Evolutionary conservation across 305 asterid genomes (phyloP), one percentile per base, ranked within the genome.

Genomic region (Rubia balearica): DNA sequence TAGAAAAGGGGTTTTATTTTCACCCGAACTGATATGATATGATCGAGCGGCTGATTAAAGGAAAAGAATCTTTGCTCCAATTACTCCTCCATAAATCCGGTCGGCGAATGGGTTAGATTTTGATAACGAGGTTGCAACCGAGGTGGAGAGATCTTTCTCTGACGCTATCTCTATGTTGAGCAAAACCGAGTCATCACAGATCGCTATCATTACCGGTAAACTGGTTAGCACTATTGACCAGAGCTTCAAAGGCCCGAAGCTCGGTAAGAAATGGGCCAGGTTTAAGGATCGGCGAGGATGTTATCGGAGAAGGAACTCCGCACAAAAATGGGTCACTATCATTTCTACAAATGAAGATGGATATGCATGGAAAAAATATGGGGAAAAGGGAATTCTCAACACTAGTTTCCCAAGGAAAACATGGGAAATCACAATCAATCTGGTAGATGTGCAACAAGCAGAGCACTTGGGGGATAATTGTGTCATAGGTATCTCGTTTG

Each of bases 301-400:
- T 65, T 87, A 91, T 76, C 88, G 82, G 81, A 85, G 98, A 74
- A 88, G 97, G 57, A 86, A 78, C 79, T 79, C 61, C 10, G 67
- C 78, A 10, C 79, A 76, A 56, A 72, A 92, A 16, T 55, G 83
- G 85, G 72, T 71, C 14, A 67, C 4, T 19, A 17, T 68, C 11
- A 75, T 85, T 59, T 59, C 78, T 9, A 79, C 82, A 0, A 70
- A 40, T 38, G 84, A 79, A 70, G 96, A 90, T 84, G 90, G 86
- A 6, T 77, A 68, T 69, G 82, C 87, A 16, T 88, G 96, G 96
- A 82, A 92, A 45, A 88, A 90, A 72, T 90, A 90, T 78, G 96
- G 96, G 41, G 92, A 90, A 74, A 90, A 90, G 79, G 70, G 46
- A 7, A 88, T 90, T 43, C 73, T 75, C 61, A 78, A 79, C 68